phyloP scores from a whole-genome alignment of 2,329 filamentous ascomycete species.

The Rasamsonia emersonii region DNA sequence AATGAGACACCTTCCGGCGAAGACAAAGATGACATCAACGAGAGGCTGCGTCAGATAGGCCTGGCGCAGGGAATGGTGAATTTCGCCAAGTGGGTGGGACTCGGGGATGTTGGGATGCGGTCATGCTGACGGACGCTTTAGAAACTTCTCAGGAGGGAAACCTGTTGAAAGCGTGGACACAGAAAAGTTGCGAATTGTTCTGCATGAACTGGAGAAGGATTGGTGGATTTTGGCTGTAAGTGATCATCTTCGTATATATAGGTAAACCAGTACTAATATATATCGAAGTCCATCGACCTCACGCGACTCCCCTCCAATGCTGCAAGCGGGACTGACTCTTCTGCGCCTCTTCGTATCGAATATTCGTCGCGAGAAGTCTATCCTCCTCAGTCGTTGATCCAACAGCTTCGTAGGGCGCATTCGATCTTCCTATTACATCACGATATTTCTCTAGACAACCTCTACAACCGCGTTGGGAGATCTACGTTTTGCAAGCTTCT shows the following conservation, averaged over 20 bases:
- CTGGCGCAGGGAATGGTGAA: constrained; percentile 94
- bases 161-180: constrained; percentile 82
- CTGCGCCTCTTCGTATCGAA: constrained; percentile 49
- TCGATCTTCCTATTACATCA: constrained; percentile 82
- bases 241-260: constrained; percentile 8
- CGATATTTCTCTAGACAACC: constrained; percentile 59
- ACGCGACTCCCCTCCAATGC: constrained; percentile 59
- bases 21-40: constrained; percentile 62
- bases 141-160: constrained; percentile 71
- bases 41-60: constrained; percentile 84
- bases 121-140: constrained; percentile 23
- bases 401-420: constrained; percentile 77
- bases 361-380: constrained; percentile 89
- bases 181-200: constrained; percentile 72
- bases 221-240: constrained; percentile 95
- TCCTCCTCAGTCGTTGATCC: constrained; percentile 65
- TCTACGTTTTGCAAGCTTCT: constrained; percentile 64
- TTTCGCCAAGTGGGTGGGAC: constrained; percentile 58
- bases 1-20: constrained; percentile 13
- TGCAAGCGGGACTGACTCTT: constrained; percentile 28
- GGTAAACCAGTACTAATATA: constrained; percentile 6
- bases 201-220: constrained; percentile 77
- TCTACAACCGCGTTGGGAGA: constrained; percentile 59
- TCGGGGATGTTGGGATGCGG: constrained; percentile 11
- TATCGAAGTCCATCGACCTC: constrained; percentile 63